Evolutionary conservation across 106 monocot genomes (phyloP), one percentile per base, ranked within the genome.

Genomic region (Amphibolis antarctica): DNA sequence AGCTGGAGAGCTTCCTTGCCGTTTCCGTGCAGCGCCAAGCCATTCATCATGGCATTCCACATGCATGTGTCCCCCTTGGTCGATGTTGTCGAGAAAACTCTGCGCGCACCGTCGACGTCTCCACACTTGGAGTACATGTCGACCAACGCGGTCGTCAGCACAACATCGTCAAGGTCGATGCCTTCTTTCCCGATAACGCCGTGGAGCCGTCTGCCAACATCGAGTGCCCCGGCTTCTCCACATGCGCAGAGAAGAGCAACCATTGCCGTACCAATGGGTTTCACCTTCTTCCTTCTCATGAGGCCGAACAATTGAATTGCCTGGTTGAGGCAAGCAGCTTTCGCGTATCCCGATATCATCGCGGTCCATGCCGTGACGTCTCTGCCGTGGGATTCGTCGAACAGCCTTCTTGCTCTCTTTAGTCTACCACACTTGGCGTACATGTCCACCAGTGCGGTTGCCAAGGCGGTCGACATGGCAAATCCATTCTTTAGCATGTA

Each of bases 41-140:
- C 87, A 44, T 70, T 78, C n/a, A 88, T 55, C 80, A 88, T 78
- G 12, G 83, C 80, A 67, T 88, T 88, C 87, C 87, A 88, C 69
- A 80, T 72, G 64, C 72, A 72, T 12, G 75, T 71, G 58, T 83
- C 80, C n/a, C n/a, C n/a, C 68, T 52, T 70, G 5, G 64, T 48
- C 24, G 1, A 62, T 10, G 74, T 49, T 27, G 30, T 29, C 10
- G 17, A 25, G 48, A 88, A 88, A 12, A 78, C 49, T 4, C 17
- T 59, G 42, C 54, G 59, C 31, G 87, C 83, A 54, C 23, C 54
- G 3, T 80, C 72, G 0, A 80, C 36, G 14, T 80, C 78, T 50
- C 87, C 87, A 49, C 80, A 88, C 46, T 83, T 88, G 24, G 73
- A 74, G 30, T 80, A 83, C 83, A 81, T 83, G 57, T 83, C 80